Percentiles rank a stretch among this genome's conserved stretches.
Conservation (phyloP, 805 yeast genomes). For the Saccharomycopsis fodiens region DNA sequence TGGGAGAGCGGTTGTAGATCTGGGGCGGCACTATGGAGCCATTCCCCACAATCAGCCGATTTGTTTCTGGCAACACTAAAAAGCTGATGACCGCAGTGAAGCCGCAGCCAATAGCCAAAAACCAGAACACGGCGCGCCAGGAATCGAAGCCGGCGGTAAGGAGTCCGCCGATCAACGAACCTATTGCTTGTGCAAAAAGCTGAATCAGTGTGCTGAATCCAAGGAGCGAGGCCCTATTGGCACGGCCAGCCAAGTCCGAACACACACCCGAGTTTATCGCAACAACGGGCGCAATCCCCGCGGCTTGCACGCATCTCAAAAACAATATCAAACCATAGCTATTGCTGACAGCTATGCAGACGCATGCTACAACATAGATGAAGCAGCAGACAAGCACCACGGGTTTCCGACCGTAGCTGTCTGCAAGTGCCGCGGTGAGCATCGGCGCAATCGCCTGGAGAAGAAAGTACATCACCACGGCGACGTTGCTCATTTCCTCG, state of each 20-base stretch:
- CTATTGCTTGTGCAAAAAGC: slow-evolving; percentile 68
- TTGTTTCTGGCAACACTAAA: slow-evolving; percentile 64
- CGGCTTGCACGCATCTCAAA: slow-evolving; percentile 68
- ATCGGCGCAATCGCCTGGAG: slow-evolving; percentile 59
- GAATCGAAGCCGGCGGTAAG: slow-evolving; percentile 39
- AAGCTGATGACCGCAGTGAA: slow-evolving; percentile 29
- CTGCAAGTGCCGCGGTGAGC: slow-evolving; percentile 50
- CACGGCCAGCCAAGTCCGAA: slow-evolving; percentile 63
- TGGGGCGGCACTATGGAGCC: slow-evolving; percentile 51
- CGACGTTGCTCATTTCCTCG: slow-evolving; percentile 55
- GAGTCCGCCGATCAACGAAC: slow-evolving; percentile 60
- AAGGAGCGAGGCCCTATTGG: slow-evolving; percentile 61
- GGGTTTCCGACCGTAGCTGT: slow-evolving; percentile 50
- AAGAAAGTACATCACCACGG: slow-evolving; percentile 70
- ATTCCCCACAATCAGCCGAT: slow-evolving; percentile 65
- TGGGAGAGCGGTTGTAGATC: slow-evolving; percentile 38
- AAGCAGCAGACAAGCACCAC: slow-evolving; percentile 46
- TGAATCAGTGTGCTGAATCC: slow-evolving; percentile 61
- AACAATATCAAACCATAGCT: slow-evolving; percentile 56
- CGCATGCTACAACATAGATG: slow-evolving; percentile 51
- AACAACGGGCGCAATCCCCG: slow-evolving; percentile 69
- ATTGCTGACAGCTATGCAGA: slow-evolving; percentile 56
- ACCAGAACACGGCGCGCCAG: slow-evolving; percentile 80
- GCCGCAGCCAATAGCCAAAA: slow-evolving; percentile 60
- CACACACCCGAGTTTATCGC: slow-evolving; percentile 63